Percentiles rank a stretch among this genome's conserved stretches.
phyloP scores from a whole-genome alignment of 768 basidiomycete species.

The Tephrocybe sp. region DNA sequence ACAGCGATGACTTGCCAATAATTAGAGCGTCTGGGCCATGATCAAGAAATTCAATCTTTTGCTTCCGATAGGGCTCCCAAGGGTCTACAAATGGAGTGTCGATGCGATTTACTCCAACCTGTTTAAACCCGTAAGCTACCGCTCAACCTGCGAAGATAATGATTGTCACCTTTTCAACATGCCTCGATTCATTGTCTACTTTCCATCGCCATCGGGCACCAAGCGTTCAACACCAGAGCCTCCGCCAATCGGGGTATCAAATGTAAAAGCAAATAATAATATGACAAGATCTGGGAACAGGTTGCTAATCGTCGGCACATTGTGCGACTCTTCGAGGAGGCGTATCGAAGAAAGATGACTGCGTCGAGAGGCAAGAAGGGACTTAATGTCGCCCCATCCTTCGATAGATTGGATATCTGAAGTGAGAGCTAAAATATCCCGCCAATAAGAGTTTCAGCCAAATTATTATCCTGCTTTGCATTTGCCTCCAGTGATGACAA shows the following conservation, averaged over 20 bases:
- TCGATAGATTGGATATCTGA: constrained; percentile 12
- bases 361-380: constrained; percentile 2
- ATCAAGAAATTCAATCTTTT: constrained; percentile 41
- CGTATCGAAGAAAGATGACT: constrained; percentile 3
- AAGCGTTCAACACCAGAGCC: constrained; percentile 47
- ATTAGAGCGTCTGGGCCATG: constrained; percentile 51
- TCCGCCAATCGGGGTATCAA: constrained; percentile 39
- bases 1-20: constrained; percentile 37
- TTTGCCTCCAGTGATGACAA: constrained; percentile 15
- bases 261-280: constrained; percentile 33
- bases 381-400: constrained; percentile 9
- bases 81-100: constrained; percentile 5
- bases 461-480: not conserved
- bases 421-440: constrained; percentile 15
- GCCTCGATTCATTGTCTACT: constrained; percentile 49
- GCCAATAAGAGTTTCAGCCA: constrained; percentile 9
- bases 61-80: constrained; percentile 42
- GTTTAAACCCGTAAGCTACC: not conserved
- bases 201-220: constrained; percentile 37
- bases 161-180: constrained; percentile 35
- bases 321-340: constrained; percentile 7
- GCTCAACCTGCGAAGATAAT: constrained; percentile 21
- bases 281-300: constrained; percentile 11
- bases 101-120: constrained; percentile 13
- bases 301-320: constrained; percentile 4